These are phyloP conservation scores for Carex sylvatica DNA, from an alignment of 202 grass and related monocot species.

Conservation along the genomic window DNA sequence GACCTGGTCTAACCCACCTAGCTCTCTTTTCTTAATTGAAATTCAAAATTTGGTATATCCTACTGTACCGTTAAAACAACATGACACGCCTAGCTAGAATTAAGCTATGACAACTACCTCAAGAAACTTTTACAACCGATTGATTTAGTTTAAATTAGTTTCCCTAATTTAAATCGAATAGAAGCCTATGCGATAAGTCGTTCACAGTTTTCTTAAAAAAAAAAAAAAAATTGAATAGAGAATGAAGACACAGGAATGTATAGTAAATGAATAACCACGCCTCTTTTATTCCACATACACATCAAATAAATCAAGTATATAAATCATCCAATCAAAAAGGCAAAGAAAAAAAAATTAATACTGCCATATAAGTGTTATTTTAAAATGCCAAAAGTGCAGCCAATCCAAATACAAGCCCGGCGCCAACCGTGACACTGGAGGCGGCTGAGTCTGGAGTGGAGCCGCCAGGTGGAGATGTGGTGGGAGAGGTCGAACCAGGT, in stretches of 20 bases:
- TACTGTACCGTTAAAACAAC: too few relatives aligned
- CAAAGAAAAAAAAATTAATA: not conserved
- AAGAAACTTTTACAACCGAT: too few relatives aligned
- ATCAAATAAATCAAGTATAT: constrained; percentile 14
- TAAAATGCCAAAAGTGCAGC: constrained; percentile 24
- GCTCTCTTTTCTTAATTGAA: too few relatives aligned
- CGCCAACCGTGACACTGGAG: not conserved
- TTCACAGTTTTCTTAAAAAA: too few relatives aligned
- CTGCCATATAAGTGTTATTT: not conserved
- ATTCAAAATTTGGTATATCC: too few relatives aligned
- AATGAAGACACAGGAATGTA: not conserved
- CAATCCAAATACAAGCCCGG: constrained; percentile 11
- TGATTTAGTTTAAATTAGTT: too few relatives aligned
- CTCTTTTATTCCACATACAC: constrained; percentile 13
- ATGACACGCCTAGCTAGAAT: too few relatives aligned
- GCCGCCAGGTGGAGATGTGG: not conserved
- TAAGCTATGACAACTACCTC: too few relatives aligned
- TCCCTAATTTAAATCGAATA: too few relatives aligned
- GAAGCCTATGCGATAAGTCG: too few relatives aligned
- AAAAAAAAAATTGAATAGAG: not conserved
- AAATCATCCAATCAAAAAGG: not conserved
- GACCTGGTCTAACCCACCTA: too few relatives aligned
- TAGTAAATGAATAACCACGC: constrained; percentile 5
- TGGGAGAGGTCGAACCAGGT: not conserved
- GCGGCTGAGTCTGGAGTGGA: not conserved